Evolutionary conservation across 176 grass and related monocot genomes (phyloP).

Genomic region (Oryza rufipogon): DNA sequence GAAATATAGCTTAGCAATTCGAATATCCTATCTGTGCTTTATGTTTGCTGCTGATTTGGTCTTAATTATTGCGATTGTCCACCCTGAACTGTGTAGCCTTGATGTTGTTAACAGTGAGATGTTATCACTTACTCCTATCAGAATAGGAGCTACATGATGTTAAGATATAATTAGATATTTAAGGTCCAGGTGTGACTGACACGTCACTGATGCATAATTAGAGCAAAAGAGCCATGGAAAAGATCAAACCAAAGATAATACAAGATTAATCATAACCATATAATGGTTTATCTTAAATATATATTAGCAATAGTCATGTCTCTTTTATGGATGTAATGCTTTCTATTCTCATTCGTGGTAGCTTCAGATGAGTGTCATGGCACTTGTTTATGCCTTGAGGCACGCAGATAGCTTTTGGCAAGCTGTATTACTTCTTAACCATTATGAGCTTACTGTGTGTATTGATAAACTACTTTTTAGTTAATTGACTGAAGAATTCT

Average conservation of each 20-base stretch:
- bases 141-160: not conserved
- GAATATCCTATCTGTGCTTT: not conserved
- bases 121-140: not conserved
- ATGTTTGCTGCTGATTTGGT: not conserved
- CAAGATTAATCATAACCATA: not conserved
- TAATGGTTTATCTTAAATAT: not conserved
- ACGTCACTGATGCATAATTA: not conserved
- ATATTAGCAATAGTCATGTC: not conserved
- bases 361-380: not conserved
- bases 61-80: conserved; percentile 20
- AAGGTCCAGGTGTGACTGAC: not conserved
- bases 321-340: not conserved
- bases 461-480: not conserved
- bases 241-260: not conserved
- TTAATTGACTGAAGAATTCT: conserved; percentile 2
- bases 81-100: not conserved
- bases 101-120: not conserved
- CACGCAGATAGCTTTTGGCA: not conserved
- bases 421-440: not conserved
- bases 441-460: not conserved
- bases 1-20: not conserved
- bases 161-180: not conserved
- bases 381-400: not conserved
- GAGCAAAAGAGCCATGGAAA: not conserved
- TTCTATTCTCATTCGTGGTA: not conserved